These are phyloP conservation scores for Centaurea solstitialis DNA, from an alignment of 129 eudicot genomes.

Conservation along the genomic window DNA sequence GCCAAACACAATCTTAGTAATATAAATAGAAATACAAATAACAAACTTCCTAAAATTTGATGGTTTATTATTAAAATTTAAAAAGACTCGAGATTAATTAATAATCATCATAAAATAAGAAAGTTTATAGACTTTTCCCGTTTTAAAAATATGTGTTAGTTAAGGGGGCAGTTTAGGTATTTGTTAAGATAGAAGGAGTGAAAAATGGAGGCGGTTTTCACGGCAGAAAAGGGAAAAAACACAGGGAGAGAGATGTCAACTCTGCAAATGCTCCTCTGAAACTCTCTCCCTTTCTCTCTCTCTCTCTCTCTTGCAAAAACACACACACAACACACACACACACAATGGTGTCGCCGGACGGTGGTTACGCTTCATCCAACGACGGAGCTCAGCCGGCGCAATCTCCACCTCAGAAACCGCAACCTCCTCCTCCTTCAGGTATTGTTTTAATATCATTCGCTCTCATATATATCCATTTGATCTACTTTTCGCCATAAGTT, in stretches of 20 bases:
- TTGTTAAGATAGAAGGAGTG: not conserved
- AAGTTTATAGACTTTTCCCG: not conserved
- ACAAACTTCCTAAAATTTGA: too few species aligned
- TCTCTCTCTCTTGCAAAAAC: constrained; percentile 13
- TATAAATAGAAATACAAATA: too few species aligned
- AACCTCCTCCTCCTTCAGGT: constrained; percentile 34
- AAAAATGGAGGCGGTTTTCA: constrained; percentile 27
- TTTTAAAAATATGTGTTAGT: not conserved
- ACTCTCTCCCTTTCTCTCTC: constrained; percentile 20
- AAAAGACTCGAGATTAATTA: too few species aligned
- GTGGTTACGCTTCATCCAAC: constrained; percentile 37
- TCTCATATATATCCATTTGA: constrained; percentile 26
- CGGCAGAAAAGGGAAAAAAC: constrained; percentile 18
- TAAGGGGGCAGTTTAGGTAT: constrained; percentile 7
- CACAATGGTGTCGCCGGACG: constrained; percentile 46
- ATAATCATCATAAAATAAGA: too few species aligned
- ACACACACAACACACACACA: constrained; percentile 20
- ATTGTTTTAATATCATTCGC: constrained; percentile 5
- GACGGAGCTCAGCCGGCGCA: constrained; percentile 46
- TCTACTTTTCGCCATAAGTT: constrained; percentile 25
- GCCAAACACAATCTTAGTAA: too few species aligned
- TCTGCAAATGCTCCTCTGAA: constrained; percentile 25
- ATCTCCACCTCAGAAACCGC: constrained; percentile 50
- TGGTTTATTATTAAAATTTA: too few species aligned
- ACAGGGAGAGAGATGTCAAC: constrained; percentile 24